Evolutionary conservation across 139 green algal species (phyloP), one percentile per base, ranked within the genome.

Genomic region (Prasinococcaceae sp.): DNA sequence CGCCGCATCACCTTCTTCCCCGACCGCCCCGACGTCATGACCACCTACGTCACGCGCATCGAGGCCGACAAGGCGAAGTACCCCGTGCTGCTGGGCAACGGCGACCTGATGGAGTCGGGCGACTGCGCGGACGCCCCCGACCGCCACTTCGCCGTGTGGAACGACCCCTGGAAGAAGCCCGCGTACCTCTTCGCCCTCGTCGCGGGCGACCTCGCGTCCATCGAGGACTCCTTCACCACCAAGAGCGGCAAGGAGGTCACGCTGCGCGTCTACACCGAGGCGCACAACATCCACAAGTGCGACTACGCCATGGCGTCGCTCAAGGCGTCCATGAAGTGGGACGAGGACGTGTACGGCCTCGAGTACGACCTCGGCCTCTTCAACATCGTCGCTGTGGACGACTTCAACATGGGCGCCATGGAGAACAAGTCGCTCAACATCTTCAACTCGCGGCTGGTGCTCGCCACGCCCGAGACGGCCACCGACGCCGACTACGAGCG

Each of bases 101-200:
- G 90, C 55, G 97, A 98, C 82, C 76, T 94, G n/a, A 41, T 86
- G 12, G 77, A 85, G 5, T 27, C 42, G 12, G 88, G 88, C 1
- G 63, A 88, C n/a, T 54, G 94, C 44, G 53, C 63, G 10, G 70
- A 14, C 14, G 14, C 35, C 35, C 14, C 16, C 16, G 35, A 61
- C 8, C 58, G 39, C 30, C 72, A 80, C 51, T 78, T 86, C 50
- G 88, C 82, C 69, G 75, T 86, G 35, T 84, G 66, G 67, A 58
- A 79, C 61, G 90, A 99, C 74, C 90, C 90, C 10, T 97, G 79
- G 62, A 58, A 53, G 28, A 99, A 99, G 78, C 90, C 90, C 10
- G 93, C 74, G 71, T 99, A 99, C 72, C 78, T 99, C 44, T 99
- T 99, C 75, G 90, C 90, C 2, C 73, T 99, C 41, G 89, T 99